Evolutionary conservation across 768 basidiomycete species (phyloP).

Genomic region (Mycena sanguinolenta): DNA sequence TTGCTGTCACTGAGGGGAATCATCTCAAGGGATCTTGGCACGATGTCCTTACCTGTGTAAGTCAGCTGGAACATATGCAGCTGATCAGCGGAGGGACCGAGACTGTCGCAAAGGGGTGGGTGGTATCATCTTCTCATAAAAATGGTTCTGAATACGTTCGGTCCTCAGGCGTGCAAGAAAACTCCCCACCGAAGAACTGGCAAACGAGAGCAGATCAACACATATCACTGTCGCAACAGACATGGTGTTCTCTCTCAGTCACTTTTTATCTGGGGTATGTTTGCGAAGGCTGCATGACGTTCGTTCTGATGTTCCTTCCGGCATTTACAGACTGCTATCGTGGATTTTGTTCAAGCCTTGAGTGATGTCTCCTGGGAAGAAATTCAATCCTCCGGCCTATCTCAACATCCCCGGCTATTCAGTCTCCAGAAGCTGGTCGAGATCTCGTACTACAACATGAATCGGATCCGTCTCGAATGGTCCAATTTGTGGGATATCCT

Average conservation of each 20-base stretch:
- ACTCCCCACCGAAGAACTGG: conserved; percentile 91
- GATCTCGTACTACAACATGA: conserved; percentile 99
- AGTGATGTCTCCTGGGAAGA: conserved; percentile 99
- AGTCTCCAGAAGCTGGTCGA: conserved; percentile 98
- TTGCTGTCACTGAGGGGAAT: conserved; percentile 97
- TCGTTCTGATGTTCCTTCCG: conserved; percentile 19
- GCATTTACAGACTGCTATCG: conserved; percentile 84
- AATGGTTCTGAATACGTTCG: conserved; percentile 29
- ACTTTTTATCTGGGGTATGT: conserved; percentile 93
- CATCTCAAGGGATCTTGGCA: conserved; percentile 96
- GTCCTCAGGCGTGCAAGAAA: conserved; percentile 64
- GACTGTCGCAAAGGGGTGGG: conserved; percentile 86
- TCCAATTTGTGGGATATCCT: conserved; percentile 97
- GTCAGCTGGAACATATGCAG: conserved; percentile 99
- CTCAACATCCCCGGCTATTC: conserved; percentile 94
- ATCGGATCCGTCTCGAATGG: conserved; percentile 97
- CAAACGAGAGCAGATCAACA: conserved; percentile 95
- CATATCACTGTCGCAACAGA: conserved; percentile 99
- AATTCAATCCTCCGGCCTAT: conserved; percentile 96
- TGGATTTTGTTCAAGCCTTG: conserved; percentile 96
- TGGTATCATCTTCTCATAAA: conserved; percentile 14
- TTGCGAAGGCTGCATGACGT: not conserved
- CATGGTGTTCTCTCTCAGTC: conserved; percentile 98
- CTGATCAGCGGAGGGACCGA: conserved; percentile 94
- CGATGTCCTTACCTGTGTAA: conserved; percentile 96